Evolutionary conservation across 495 filamentous ascomycete species (phyloP).

Genomic region (Penicillium soppii): DNA sequence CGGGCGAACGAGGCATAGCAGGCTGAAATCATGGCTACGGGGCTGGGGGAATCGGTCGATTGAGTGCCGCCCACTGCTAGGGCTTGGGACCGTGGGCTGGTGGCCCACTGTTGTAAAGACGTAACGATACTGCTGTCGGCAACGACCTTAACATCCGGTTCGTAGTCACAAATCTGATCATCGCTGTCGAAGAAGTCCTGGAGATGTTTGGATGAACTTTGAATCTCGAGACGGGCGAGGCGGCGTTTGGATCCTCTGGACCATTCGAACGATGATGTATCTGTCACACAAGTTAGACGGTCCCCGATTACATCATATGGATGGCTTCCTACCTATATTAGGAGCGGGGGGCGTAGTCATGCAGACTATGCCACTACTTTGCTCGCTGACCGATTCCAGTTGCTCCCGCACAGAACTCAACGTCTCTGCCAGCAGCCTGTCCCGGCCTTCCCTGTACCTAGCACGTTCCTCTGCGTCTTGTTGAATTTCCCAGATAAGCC

Average conservation of each 20-base stretch:
- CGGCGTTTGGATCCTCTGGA: conserved; percentile 37
- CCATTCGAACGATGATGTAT: conserved; percentile 32
- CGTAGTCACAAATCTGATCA: conserved; percentile 36
- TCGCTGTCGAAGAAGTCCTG: conserved; percentile 44
- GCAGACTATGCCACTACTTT: conserved; percentile 35
- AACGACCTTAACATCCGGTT: conserved; percentile 29
- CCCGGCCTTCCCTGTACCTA: conserved; percentile 25
- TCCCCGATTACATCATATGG: neutral
- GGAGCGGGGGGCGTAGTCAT: conserved; percentile 35
- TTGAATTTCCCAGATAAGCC: conserved; percentile 46
- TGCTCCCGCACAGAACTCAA: conserved; percentile 25
- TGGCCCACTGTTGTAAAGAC: conserved; percentile 41
- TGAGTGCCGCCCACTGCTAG: conserved; percentile 39
- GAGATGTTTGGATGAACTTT: conserved; percentile 42
- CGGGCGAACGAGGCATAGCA: conserved; percentile 37
- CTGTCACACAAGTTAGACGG: conserved; percentile 18
- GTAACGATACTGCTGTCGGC: conserved; percentile 34
- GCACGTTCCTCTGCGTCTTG: conserved; percentile 33
- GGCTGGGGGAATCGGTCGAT: conserved; percentile 25
- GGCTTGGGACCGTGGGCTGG: conserved; percentile 35
- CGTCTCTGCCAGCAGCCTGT: conserved; percentile 28
- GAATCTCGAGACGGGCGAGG: conserved; percentile 40
- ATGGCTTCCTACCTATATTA: conserved; percentile 32
- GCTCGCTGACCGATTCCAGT: conserved; percentile 26
- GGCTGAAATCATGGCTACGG: conserved; percentile 39